Evolutionary conservation across 257 asterid species (phyloP), one percentile per base, ranked within the genome.

Genomic region (Przewalskia tangutica): DNA sequence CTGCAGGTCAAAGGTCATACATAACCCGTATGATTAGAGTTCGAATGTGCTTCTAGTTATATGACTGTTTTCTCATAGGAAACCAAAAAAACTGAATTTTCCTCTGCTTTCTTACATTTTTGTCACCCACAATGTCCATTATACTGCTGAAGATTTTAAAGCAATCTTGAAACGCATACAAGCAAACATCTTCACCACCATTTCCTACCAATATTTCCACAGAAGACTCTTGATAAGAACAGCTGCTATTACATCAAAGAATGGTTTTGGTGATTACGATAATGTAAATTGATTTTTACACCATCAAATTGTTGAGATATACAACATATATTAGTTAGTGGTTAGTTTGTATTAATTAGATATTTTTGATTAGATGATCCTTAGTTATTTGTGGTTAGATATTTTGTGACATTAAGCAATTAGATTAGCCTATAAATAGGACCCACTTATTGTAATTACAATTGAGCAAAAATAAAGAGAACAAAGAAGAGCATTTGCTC

Each of bases 91-190:
- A 14, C 23, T 17, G 23, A 64, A 32, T 32, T 64, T 63, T 64
- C 18, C 71, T 32, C 50, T 16, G 23, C 20, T 42, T 68, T 63
- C 93, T 81, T 88, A 91, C 93, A 83, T 86, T 88, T 86, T 59
- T 84, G 51, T 87, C 86, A 44, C 84, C 90, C 0, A 88, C 56
- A 48, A 27, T 66, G 13, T 66, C 75, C 75, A 66, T 66, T 66
- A 66, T 66, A 7, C 3, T 36, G 75, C 23, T 66, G 75, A 66
- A 66, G 75, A 66, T 66, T 6, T 36, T 66, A 34, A 50, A 34
- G 75, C 75, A 66, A 36, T 34, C 23, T 13, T 14, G 50, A 66
- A 34, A 66, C 36, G 75, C 75, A 66, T 34, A 34, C 27, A 66
- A 14, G 17, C 75, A 66, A 14, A 51, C 75, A 36, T 38, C 23